These are phyloP conservation scores for Claviceps sp. DNA, from an alignment of 2,329 filamentous ascomycete genomes.

Conservation along the genomic window DNA sequence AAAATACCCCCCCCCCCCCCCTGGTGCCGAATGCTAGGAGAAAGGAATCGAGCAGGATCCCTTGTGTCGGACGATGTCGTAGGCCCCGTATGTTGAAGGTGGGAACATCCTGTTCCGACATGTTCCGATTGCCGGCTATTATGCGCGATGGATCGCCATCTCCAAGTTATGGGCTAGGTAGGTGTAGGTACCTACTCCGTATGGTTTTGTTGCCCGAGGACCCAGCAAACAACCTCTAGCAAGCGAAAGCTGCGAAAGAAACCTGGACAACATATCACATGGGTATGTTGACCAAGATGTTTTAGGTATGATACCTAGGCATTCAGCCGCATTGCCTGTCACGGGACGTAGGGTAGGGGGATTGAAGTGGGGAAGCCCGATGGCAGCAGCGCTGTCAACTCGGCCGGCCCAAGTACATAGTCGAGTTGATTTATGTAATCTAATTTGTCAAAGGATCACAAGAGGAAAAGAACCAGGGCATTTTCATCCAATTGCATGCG, in stretches of 20 bases:
- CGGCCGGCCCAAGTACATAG: not conserved
- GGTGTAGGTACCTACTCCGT: no score
- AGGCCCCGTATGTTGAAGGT: not conserved
- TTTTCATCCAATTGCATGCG: no score
- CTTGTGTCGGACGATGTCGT: not conserved
- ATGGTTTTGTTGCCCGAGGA: not conserved
- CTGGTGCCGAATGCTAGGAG: not conserved
- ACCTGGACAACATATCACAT: no score
- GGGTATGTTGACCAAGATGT: not conserved
- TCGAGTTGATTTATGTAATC: no score
- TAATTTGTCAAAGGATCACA: not conserved
- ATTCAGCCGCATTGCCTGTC: not conserved
- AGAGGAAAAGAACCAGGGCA: not conserved
- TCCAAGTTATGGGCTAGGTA: not conserved
- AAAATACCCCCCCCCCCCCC: no score
- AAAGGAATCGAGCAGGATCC: not conserved
- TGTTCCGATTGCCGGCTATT: not conserved
- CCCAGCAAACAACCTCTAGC: not conserved
- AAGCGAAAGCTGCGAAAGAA: no score
- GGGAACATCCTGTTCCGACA: not conserved
- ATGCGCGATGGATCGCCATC: not conserved
- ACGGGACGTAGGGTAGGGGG: not conserved
- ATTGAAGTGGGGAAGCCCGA: not conserved
- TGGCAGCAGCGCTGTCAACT: not conserved
- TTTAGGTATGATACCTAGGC: not conserved